Evolutionary conservation across 768 basidiomycete genomes (phyloP).

Genomic region (Strobilomyces dryophilus): DNA sequence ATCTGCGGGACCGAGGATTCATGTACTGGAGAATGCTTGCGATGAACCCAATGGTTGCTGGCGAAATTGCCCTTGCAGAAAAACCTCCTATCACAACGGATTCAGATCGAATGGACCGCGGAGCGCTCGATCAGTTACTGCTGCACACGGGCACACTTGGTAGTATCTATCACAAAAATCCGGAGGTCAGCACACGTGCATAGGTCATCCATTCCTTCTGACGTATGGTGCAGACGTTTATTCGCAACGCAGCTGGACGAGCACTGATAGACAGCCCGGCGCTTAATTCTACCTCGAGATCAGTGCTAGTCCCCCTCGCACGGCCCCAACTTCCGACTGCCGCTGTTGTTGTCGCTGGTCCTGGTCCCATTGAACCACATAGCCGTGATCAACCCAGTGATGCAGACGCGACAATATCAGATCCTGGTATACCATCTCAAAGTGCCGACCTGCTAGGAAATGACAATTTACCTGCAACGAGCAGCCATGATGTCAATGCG

Average conservation of each 20-base stretch:
- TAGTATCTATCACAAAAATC: slow-evolving; percentile 98
- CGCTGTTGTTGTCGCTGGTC: slow-evolving; percentile 51
- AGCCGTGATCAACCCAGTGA: slow-evolving; percentile 26
- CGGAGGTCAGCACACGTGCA: slow-evolving; percentile 54
- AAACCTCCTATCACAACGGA: slow-evolving; percentile 98
- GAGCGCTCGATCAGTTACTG: slow-evolving; percentile 90
- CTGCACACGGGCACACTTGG: slow-evolving; percentile 92
- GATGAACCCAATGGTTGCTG: slow-evolving; percentile 83
- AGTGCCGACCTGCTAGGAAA: slow-evolving; percentile 16
- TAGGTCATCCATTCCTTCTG: slow-evolving; percentile 5
- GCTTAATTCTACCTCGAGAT: slow-evolving; percentile 75
- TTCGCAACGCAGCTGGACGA: slow-evolving; percentile 81
- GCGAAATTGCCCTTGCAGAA: slow-evolving; percentile 86
- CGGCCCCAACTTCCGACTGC: slow-evolving; percentile 46
- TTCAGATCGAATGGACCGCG: slow-evolving; percentile 95
- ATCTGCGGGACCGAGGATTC: slow-evolving; percentile 94
- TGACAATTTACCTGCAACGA: slow-evolving; percentile 7
- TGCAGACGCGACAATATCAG: slow-evolving; percentile 27
- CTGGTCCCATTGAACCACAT: slow-evolving; percentile 38
- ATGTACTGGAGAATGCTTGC: slow-evolving; percentile 99
- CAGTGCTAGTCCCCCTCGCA: slow-evolving; percentile 60
- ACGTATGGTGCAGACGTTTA: slow-evolving; percentile 67
- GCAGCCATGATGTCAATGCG: slow-evolving; percentile 5
- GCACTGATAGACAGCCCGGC: slow-evolving; percentile 87
- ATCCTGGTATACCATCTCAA: slow-evolving; percentile 29